These are phyloP conservation scores for Populus nigra DNA, from an alignment of 345 rosid species.

Conservation along the genomic window DNA sequence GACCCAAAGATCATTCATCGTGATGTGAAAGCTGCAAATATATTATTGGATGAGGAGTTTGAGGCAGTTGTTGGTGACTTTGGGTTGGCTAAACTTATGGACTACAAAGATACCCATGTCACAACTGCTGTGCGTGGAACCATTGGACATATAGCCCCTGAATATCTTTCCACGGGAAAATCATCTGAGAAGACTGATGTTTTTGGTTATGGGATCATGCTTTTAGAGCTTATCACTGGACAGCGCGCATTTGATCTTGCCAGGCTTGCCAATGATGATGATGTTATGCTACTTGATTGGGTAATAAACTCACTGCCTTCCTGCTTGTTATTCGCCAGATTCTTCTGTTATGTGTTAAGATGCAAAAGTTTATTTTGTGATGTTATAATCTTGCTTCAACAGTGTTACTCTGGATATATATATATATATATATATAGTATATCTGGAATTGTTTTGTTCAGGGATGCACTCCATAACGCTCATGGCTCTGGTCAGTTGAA, in stretches of 20 bases:
- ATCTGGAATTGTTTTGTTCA: background rate
- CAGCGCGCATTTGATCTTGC: constrained; percentile 35
- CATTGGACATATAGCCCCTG: constrained; percentile 34
- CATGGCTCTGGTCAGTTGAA: background rate
- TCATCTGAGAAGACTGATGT: constrained; percentile 36
- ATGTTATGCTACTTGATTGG: constrained; percentile 34
- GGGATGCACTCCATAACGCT: background rate
- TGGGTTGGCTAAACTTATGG: constrained; percentile 33
- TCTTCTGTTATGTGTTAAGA: background rate
- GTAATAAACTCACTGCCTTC: constrained; percentile 7
- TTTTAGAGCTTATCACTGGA: constrained; percentile 33
- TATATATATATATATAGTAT: background rate
- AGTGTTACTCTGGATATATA: background rate
- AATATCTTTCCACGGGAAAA: constrained; percentile 32
- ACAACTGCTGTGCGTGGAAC: constrained; percentile 36
- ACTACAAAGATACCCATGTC: constrained; percentile 36
- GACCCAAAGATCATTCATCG: constrained; percentile 36
- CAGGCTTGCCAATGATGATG: constrained; percentile 34
- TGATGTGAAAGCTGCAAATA: constrained; percentile 34
- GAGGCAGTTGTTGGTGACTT: constrained; percentile 38
- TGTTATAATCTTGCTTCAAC: background rate
- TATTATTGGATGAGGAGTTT: constrained; percentile 32
- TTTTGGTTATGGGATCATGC: constrained; percentile 35
- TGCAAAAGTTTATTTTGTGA: background rate
- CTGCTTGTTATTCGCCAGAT: background rate